Conservation (phyloP, 78 protist species). For the Dictyostelium citrinum region DNA sequence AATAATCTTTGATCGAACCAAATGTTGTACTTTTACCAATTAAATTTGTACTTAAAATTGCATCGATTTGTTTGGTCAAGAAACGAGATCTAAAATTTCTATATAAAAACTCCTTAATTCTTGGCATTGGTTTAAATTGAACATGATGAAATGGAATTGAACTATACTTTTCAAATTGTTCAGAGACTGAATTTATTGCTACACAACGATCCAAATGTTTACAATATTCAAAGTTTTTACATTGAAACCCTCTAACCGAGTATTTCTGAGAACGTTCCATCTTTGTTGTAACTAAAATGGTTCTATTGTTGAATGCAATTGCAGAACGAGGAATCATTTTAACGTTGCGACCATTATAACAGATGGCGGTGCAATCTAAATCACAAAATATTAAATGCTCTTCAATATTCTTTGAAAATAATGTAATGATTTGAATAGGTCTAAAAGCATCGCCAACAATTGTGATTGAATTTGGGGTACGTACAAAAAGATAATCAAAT, state of each 20-base stretch:
- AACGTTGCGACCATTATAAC: not conserved
- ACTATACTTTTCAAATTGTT: not conserved
- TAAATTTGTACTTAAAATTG: not conserved
- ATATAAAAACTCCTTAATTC: not conserved
- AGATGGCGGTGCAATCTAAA: not conserved
- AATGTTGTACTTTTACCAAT: not conserved
- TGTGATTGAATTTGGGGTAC: slow-evolving; percentile 9
- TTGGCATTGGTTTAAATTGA: not conserved
- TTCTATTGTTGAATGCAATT: not conserved
- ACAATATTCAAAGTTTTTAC: not conserved
- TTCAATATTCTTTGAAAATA: not conserved
- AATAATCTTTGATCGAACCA: not conserved
- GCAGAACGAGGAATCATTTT: not conserved
- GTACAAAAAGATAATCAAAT: not conserved
- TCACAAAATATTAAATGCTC: not conserved
- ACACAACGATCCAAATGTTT: slow-evolving; percentile 9
- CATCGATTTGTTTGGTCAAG: not conserved
- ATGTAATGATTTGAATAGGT: slow-evolving; percentile 16
- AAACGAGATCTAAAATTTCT: not conserved
- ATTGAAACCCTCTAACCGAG: not conserved
- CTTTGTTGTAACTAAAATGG: not conserved
- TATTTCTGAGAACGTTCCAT: not conserved
- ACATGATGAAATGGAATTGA: not conserved
- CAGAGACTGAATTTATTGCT: not conserved
- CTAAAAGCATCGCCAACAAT: not conserved